These are phyloP conservation scores for Collybiopsis luxurians DNA, from an alignment of 768 basidiomycete species.

Conservation along the genomic window DNA sequence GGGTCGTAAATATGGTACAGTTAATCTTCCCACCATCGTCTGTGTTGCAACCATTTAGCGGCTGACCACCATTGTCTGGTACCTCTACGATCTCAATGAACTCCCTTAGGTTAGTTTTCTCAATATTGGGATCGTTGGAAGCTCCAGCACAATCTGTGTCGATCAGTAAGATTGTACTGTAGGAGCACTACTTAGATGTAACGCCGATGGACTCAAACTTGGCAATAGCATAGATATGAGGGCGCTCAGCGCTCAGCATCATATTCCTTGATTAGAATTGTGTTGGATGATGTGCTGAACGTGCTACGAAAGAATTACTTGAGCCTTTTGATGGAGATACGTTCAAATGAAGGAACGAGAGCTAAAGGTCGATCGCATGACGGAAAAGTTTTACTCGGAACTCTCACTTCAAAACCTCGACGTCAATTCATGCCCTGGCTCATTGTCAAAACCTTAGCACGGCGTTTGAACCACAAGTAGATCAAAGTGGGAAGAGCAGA, in stretches of 20 bases:
- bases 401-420: no score
- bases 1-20: conserved; percentile 48
- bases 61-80: conserved; percentile 36
- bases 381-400: no score
- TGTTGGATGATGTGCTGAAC: conserved; percentile 32
- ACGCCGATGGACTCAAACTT: conserved; percentile 1
- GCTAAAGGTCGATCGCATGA: no score
- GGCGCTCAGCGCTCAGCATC: conserved; percentile 49
- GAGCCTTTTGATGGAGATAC: no score
- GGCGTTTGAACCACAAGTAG: no score
- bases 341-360: no score
- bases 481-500: no score
- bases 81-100: conserved; percentile 48
- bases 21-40: conserved; percentile 28
- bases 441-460: no score
- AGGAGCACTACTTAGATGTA: not conserved
- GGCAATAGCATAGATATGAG: conserved; percentile 52
- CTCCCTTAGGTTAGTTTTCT: conserved; percentile 40
- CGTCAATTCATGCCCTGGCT: no score
- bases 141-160: conserved; percentile 57
- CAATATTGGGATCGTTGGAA: conserved; percentile 35
- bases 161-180: conserved; percentile 40
- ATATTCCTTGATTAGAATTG: conserved; percentile 48
- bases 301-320: no score
- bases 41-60: conserved; percentile 48